These are phyloP conservation scores for Geosmithia morbida DNA, from an alignment of 2,329 filamentous ascomycete genomes.

Conservation along the genomic window DNA sequence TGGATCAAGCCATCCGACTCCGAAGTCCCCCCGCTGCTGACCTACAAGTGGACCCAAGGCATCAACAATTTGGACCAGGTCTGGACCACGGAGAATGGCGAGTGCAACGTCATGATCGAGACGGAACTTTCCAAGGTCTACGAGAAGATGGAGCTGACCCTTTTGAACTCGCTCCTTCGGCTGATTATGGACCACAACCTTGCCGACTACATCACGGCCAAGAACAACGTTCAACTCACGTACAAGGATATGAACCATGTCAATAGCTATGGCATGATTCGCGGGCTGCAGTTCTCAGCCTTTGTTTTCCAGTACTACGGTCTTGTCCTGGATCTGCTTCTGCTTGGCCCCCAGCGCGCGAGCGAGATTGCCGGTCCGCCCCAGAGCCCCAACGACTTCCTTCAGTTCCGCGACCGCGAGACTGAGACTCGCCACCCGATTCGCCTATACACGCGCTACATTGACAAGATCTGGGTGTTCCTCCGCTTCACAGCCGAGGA, in stretches of 20 bases:
- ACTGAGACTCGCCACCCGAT: slow-evolving; percentile 92
- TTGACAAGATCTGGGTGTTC: slow-evolving; percentile 98
- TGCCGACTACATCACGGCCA: slow-evolving; percentile 96
- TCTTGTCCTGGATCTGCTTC: slow-evolving; percentile 79
- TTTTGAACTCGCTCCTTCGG: slow-evolving; percentile 82
- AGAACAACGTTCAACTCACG: slow-evolving; percentile 97
- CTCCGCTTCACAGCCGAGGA: slow-evolving; percentile 88
- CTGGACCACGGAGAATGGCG: slow-evolving; percentile 85
- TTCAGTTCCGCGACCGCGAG: slow-evolving; percentile 88
- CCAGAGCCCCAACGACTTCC: slow-evolving; percentile 88
- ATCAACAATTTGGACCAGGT: slow-evolving; percentile 97
- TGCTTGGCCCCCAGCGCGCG: slow-evolving; percentile 88
- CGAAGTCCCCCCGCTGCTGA: slow-evolving; percentile 84
- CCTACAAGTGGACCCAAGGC: slow-evolving; percentile 98
- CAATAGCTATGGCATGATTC: slow-evolving; percentile 97
- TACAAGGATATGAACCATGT: slow-evolving; percentile 99
- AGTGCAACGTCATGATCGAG: slow-evolving; percentile 98
- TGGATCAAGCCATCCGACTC: slow-evolving; percentile 99
- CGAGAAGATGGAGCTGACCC: slow-evolving; percentile 94
- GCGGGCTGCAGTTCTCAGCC: slow-evolving; percentile 91
- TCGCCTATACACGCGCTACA: slow-evolving; percentile 91
- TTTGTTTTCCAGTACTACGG: slow-evolving; percentile 99
- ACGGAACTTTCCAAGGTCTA: slow-evolving; percentile 98
- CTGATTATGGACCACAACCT: slow-evolving; percentile 99
- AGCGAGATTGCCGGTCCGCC: slow-evolving; percentile 94